Base-by-base conservation (phyloP, 805 yeast genomes). In the Kregervanrija pseudodelftensis region DNA sequence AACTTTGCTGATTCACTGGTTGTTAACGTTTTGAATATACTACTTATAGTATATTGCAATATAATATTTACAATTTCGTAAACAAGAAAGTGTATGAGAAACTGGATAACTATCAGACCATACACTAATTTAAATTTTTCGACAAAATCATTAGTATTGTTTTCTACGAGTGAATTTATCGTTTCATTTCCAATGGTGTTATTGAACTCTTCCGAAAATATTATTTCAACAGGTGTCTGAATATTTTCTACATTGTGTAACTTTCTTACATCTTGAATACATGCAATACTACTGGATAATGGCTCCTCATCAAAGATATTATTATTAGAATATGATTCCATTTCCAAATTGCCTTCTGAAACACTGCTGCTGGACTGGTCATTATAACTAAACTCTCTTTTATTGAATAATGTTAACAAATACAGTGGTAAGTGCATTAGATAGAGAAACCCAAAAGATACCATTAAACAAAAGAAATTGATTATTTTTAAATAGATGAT, bases 401-500 rank as follows among this genome's bases (percentile, higher is more conserved):
- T 15, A 9, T 13, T 36, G 28, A 58, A 13, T 39, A 40, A 39
- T 10, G 43, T 43, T 11, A 54, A 44, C 30, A 47, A 28, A 40
- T 53, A 52, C 1, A 54, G 45, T 4, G 57, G 43, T 13, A 53
- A 37, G 44, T 58, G 61, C 39, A 54, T 36, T 2, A 49, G 4
- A 13, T 53, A 50, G 3, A 53, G 47, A 8, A 50, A 44, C n/a
- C 48, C n/a, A 12, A 58, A 48, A 5, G 57, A 47, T 1, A 47
- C 9, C 1, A 49, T 40, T 4, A 59, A 44, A 10, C 54, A 37
- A 1, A 46, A 40, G 41, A 56, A 58, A 37, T 56, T 59, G 30
- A 56, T 31, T 43, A 54, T 41, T 33, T 56, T 59, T 31, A 59
- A 37, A 28, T 50, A 50, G 12, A 57, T 45, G 13, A 59, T 40